These are phyloP conservation scores for Agroathelia rolfsii DNA, from an alignment of 1,284 basidiomycete species.

Conservation along the genomic window DNA sequence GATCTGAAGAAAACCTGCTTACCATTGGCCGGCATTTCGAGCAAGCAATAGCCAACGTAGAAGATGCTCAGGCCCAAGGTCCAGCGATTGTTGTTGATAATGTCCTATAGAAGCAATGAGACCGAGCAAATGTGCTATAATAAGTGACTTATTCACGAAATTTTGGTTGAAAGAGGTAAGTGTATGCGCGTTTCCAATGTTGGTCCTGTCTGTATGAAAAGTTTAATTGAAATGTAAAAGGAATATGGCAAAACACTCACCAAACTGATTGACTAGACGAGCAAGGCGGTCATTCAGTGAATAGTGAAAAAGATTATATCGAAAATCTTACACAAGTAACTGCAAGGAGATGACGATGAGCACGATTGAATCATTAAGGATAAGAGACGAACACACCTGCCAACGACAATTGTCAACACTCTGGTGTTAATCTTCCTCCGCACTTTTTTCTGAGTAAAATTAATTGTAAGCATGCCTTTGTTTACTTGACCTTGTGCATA, in stretches of 20 bases:
- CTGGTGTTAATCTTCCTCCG: slow-evolving; percentile 36
- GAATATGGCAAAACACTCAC: too few species aligned
- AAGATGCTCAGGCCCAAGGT: slow-evolving; percentile 45
- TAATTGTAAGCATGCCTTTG: slow-evolving; percentile 1
- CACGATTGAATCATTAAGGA: not conserved
- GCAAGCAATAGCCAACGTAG: slow-evolving; percentile 47
- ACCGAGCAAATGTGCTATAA: not conserved
- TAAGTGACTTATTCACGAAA: slow-evolving; percentile 25
- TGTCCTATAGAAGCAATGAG: slow-evolving; percentile 23
- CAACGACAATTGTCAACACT: slow-evolving; percentile 37
- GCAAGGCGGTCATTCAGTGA: not conserved
- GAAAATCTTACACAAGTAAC: slow-evolving; percentile 38
- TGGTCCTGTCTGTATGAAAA: too few species aligned
- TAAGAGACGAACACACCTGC: slow-evolving; percentile 24
- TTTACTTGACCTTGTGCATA: not conserved
- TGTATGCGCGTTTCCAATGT: slow-evolving; percentile 45
- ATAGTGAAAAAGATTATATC: not conserved
- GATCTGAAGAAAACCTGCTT: slow-evolving; percentile 9
- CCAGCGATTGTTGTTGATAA: slow-evolving; percentile 42
- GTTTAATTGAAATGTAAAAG: slow-evolving; percentile 21
- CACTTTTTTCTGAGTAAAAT: slow-evolving; percentile 30
- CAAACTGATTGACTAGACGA: slow-evolving; percentile 55
- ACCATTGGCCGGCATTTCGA: slow-evolving; percentile 50
- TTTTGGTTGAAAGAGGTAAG: slow-evolving; percentile 41
- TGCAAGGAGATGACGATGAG: slow-evolving; percentile 9